phyloP scores from a whole-genome alignment of 2,329 filamentous ascomycete species.

The Aureobasidium sp. region DNA sequence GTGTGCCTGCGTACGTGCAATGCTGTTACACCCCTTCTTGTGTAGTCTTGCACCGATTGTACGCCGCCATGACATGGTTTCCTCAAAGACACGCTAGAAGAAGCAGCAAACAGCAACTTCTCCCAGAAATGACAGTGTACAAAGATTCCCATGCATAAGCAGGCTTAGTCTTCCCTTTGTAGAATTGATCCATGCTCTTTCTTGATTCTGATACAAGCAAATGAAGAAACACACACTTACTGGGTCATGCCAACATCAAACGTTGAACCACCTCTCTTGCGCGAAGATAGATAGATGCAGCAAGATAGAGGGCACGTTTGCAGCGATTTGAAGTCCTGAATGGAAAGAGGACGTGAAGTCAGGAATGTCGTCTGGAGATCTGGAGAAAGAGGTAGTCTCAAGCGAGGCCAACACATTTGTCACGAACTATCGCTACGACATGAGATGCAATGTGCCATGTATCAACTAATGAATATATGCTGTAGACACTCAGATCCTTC shows the following conservation, averaged over 20 bases:
- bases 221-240: not conserved
- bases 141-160: not conserved
- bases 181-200: not conserved
- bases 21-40: not conserved
- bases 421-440: not conserved
- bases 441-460: not conserved
- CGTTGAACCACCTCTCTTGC: not conserved
- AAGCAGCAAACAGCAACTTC: not conserved
- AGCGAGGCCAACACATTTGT: constrained; percentile 2
- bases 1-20: not conserved
- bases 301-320: too few relatives aligned
- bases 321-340: not conserved
- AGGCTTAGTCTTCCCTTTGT: not conserved
- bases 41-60: not conserved
- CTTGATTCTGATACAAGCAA: not conserved
- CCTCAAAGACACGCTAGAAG: not conserved
- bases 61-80: not conserved
- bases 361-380: not conserved
- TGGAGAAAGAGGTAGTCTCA: not conserved
- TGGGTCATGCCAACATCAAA: not conserved
- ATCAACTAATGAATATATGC: too few relatives aligned
- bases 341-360: not conserved
- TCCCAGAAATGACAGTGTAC: not conserved
- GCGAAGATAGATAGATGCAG: not conserved
- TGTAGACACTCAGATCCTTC: too few relatives aligned